Evolutionary conservation across 1,284 basidiomycete genomes (phyloP).

Genomic region (Laetiporus sulphureus): DNA sequence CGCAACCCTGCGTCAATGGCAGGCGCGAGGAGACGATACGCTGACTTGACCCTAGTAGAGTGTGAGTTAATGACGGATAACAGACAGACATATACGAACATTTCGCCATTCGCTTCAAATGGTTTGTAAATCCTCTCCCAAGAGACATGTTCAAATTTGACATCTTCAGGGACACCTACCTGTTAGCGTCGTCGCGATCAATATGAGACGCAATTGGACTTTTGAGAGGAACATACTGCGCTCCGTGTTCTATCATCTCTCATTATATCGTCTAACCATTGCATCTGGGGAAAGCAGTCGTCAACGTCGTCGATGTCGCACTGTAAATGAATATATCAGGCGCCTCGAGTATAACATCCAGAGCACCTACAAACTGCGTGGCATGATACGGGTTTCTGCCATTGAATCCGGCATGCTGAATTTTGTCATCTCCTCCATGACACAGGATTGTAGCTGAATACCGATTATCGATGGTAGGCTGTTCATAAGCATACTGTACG

Average conservation of each 20-base stretch:
- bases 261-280: conserved; percentile 3
- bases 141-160: not conserved
- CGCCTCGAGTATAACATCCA: not conserved
- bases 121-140: not conserved
- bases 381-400: conserved; percentile 5
- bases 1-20: conserved; percentile 6
- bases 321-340: too few relatives aligned
- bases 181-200: not conserved
- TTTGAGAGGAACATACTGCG: not conserved
- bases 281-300: conserved; percentile 4
- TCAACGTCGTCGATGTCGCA: conserved; percentile 1
- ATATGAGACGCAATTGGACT: too few relatives aligned
- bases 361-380: not conserved
- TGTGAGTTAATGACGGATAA: too few relatives aligned
- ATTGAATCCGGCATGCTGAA: not conserved
- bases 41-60: not conserved
- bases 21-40: conserved; percentile 4
- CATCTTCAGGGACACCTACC: conserved; percentile 3
- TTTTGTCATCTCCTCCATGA: not conserved
- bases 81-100: conserved; percentile 1
- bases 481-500: conserved; percentile 3
- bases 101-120: conserved; percentile 4
- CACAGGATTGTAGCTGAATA: not conserved
- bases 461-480: not conserved
- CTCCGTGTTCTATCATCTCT: not conserved